A percentile compares a stretch with the other conserved stretches of the same genome.
Conservation (phyloP, 1,284 basidiomycete genomes). For the Anthracocystis panici-leucophaei region DNA sequence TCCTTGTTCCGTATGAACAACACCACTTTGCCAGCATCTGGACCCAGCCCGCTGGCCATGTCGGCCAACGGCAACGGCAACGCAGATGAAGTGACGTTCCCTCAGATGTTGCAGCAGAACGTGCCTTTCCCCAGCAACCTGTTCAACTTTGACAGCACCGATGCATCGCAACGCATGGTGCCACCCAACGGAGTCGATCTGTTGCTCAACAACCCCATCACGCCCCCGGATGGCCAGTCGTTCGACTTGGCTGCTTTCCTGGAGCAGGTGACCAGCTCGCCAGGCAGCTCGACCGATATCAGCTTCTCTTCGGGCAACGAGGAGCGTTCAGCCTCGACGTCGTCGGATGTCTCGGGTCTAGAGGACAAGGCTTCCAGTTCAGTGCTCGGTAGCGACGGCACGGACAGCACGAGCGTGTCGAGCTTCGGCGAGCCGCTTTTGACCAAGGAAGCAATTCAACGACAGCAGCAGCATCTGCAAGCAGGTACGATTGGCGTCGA, state of each 20-base stretch:
- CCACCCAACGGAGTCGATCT: constrained; percentile 54
- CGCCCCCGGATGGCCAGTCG: constrained; percentile 49
- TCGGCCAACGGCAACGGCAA: neutral
- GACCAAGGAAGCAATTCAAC: constrained; percentile 39
- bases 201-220: constrained; percentile 44
- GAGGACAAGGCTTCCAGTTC: constrained; percentile 31
- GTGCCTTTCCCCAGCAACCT: constrained; percentile 30
- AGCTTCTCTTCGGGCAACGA: constrained; percentile 39
- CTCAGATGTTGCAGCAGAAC: constrained; percentile 40
- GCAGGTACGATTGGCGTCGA: neutral
- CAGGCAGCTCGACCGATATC: constrained; percentile 46
- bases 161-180: constrained; percentile 28
- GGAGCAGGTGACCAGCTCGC: constrained; percentile 54
- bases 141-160: constrained; percentile 28
- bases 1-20: constrained; percentile 35
- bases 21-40: constrained; percentile 32
- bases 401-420: constrained; percentile 43
- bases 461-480: constrained; percentile 42
- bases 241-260: constrained; percentile 55
- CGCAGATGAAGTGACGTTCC: constrained; percentile 38
- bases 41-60: constrained; percentile 23
- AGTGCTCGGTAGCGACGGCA: constrained; percentile 27
- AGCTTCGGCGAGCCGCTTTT: constrained; percentile 38
- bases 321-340: constrained; percentile 27
- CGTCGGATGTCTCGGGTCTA: constrained; percentile 38